A percentile compares a stretch with the other conserved stretches of the same genome.
phyloP scores from a whole-genome alignment of 805 yeast genomes.

The Kuraishia molischiana region DNA sequence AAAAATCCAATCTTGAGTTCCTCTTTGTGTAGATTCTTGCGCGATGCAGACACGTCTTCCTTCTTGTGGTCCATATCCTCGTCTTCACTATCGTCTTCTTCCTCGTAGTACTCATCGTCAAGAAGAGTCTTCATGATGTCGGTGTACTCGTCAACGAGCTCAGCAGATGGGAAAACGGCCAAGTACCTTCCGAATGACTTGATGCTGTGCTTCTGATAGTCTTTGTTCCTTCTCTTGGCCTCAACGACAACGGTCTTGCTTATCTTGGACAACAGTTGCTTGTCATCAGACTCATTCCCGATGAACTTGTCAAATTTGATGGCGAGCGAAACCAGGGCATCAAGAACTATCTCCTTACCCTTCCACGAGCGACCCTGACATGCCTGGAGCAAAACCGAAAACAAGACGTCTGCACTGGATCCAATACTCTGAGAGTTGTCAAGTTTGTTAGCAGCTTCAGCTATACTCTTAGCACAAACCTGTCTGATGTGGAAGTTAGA shows the following conservation, averaged over 20 bases:
- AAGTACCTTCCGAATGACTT: constrained; percentile 43
- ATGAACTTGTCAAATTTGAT: constrained; percentile 32
- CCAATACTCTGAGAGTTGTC: constrained; percentile 20
- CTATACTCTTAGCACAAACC: constrained; percentile 59
- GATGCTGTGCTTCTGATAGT: constrained; percentile 46
- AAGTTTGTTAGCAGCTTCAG: constrained; percentile 42
- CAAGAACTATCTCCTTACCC: constrained; percentile 73
- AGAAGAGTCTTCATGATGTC: constrained; percentile 23
- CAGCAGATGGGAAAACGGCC: constrained; percentile 22
- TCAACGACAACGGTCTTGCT: constrained; percentile 42
- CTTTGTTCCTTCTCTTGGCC: constrained; percentile 46
- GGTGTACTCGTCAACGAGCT: constrained; percentile 27
- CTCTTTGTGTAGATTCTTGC: constrained; percentile 37
- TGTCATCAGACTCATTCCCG: constrained; percentile 10
- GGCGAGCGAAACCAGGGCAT: constrained; percentile 55
- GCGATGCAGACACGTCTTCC: constrained; percentile 18
- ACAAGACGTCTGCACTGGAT: constrained; percentile 24
- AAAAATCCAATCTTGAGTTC: constrained; percentile 31
- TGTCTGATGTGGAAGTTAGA: constrained; percentile 56
- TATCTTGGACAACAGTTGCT: constrained; percentile 25
- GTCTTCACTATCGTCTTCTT: constrained; percentile 9
- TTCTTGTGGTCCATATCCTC: constrained; percentile 3
- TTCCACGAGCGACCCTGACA: constrained; percentile 76
- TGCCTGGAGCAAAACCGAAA: constrained; percentile 47
- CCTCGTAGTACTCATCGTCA: constrained; percentile 28